These are phyloP conservation scores for Keithomyces neogunnii DNA, from an alignment of 2,329 filamentous ascomycete genomes.

Conservation along the genomic window DNA sequence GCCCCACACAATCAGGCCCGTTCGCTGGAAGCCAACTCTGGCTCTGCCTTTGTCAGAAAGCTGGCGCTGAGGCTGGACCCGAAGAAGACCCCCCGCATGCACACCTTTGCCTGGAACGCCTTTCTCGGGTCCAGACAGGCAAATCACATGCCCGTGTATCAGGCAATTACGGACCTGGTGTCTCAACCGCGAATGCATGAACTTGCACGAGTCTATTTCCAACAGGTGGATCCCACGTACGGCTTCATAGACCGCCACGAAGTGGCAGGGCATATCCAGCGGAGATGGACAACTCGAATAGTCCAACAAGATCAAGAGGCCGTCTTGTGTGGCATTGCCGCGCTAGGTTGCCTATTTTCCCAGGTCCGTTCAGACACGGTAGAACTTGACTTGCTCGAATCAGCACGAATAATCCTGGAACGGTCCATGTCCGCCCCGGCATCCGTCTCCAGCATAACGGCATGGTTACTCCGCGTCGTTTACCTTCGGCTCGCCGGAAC, in stretches of 20 bases:
- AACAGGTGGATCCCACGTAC: constrained; percentile 43
- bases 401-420: constrained; percentile 1
- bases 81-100: constrained; percentile 40
- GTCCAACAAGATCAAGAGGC: constrained; percentile 31
- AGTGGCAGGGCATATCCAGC: constrained; percentile 20
- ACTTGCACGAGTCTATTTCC: constrained; percentile 40
- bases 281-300: constrained; percentile 23
- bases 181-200: constrained; percentile 25
- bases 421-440: not conserved
- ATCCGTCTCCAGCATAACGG: constrained; percentile 27
- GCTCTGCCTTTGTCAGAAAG: constrained; percentile 44
- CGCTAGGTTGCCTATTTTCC: constrained; percentile 44
- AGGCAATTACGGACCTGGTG: not conserved
- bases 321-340: constrained; percentile 46
- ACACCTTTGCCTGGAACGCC: constrained; percentile 49
- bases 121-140: constrained; percentile 26
- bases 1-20: constrained; percentile 22
- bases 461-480: constrained; percentile 43
- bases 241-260: constrained; percentile 34
- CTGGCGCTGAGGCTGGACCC: constrained; percentile 45
- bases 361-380: constrained; percentile 27
- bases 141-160: constrained; percentile 14
- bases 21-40: constrained; percentile 40
- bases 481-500: constrained; percentile 45
- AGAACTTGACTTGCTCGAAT: constrained; percentile 37